Evolutionary conservation across 805 yeast genomes (phyloP), one percentile per base, ranked within the genome.

Genomic region (Myxozyma vanderwaltii): DNA sequence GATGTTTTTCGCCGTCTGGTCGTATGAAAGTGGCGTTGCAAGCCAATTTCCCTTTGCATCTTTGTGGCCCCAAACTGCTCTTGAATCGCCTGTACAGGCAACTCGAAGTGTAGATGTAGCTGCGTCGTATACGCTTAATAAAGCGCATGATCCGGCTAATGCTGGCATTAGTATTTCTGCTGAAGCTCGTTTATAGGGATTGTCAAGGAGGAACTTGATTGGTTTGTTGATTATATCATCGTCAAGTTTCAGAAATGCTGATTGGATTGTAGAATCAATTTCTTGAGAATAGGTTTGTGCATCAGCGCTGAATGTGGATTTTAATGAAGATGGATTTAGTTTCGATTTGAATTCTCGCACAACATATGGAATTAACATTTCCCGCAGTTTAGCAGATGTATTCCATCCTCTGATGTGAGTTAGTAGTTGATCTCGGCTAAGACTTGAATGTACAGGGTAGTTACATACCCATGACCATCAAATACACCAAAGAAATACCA

Each of bases 401-500:
- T 89, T 88, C 85, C 96, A 91, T 23, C 99, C 99, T 2, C 96
- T 58, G 23, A 6, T 24, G 6, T 12, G 6, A 7, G 5, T 8
- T 24, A 8, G n/a, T 12, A 10, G 12, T n/a, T 21, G 8, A 5
- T 8, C 29, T 12, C 24, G 21, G 23, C 23, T 13, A 33, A 33
- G 13, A 13, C 36, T 10, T 10, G 13, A 33, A 33, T 39, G 15
- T 10, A n/a, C n/a, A n/a, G n/a, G n/a, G n/a, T n/a, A n/a, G n/a
- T n/a, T n/a, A 50, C 52, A 23, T 29, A 58, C 60, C 66, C 91
- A 74, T 94, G 99, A 12, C 99, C 99, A 73, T 94, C 99, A 71
- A 86, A 92, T 0, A 94, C 83, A 4, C 98, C 96, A 82, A 96
- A 94, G 70, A 94, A 90, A 81, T 88, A 87, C 88, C 97, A 86